These are phyloP conservation scores for Davidsoniella virescens DNA, from an alignment of 2,329 filamentous ascomycete species.

Conservation along the genomic window DNA sequence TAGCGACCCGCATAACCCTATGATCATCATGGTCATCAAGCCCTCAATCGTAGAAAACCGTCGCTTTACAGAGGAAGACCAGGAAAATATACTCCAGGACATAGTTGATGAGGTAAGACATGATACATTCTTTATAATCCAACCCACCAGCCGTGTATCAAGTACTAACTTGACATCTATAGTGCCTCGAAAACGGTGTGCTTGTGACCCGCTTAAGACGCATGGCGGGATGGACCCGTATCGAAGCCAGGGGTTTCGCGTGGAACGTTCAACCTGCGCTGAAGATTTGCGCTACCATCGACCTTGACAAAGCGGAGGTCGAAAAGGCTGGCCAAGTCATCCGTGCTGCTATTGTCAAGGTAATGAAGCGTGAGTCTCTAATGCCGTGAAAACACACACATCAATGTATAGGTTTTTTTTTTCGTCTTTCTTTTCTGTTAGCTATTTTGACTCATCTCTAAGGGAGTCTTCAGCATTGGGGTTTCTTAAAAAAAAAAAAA, in stretches of 20 bases:
- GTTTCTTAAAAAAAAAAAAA: no score
- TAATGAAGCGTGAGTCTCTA: constrained; percentile 45
- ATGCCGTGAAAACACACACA: constrained; percentile 2
- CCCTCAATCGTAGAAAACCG: constrained; percentile 60
- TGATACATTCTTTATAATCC: constrained; percentile 13
- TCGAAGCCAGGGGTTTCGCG: constrained; percentile 50
- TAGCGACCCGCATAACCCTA: constrained; percentile 68
- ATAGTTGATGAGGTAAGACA: constrained; percentile 80
- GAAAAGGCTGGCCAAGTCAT: constrained; percentile 85
- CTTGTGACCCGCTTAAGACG: constrained; percentile 77
- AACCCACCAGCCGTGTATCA: not conserved
- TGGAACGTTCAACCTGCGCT: constrained; percentile 65
- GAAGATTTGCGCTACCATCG: constrained; percentile 81
- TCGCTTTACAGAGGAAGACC: constrained; percentile 53
- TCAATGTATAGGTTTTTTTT: not conserved
- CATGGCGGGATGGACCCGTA: constrained; percentile 46
- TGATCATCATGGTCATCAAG: constrained; percentile 73
- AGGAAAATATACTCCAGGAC: constrained; percentile 74
- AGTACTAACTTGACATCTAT: constrained; percentile 10
- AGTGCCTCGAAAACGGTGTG: constrained; percentile 77
- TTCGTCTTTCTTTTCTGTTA: not conserved
- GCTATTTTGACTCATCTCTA: not conserved
- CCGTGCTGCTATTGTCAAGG: constrained; percentile 83
- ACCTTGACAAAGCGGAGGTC: constrained; percentile 80
- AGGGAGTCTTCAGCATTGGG: no score